phyloP scores from a whole-genome alignment of 164 flowering plant species.

The Stephania yunnanensis region DNA sequence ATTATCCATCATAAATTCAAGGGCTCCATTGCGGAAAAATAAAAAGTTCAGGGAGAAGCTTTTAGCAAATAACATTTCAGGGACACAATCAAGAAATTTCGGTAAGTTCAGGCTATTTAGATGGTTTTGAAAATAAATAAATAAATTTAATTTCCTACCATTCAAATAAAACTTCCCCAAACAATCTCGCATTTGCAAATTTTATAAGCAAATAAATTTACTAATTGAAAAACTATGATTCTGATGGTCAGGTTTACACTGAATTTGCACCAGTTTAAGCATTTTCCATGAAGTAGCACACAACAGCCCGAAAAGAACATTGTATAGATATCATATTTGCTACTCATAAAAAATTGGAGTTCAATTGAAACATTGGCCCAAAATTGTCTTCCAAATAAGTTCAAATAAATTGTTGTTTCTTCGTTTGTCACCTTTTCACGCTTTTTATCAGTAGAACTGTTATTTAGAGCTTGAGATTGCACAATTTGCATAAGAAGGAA shows the following conservation, averaged over 20 bases:
- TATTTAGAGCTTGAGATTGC: neutral
- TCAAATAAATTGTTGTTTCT: neutral
- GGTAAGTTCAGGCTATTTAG: no score
- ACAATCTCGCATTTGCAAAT: neutral
- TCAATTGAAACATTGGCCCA: neutral
- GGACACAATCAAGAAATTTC: no score
- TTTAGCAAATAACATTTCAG: no score
- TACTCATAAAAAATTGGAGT: neutral
- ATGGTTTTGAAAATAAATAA: no score
- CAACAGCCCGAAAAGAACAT: neutral
- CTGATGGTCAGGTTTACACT: neutral
- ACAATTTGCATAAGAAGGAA: neutral
- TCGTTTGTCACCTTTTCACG: neutral
- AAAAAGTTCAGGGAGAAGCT: no score
- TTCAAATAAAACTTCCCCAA: neutral
- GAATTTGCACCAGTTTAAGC: neutral
- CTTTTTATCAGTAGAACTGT: neutral
- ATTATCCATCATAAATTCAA: no score
- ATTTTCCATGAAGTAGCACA: neutral
- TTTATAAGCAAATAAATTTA: neutral
- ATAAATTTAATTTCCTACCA: neutral
- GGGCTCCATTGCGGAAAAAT: no score
- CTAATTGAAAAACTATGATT: neutral
- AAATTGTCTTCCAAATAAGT: neutral
- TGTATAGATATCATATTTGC: neutral